Percentiles rank a stretch among this genome's conserved stretches.
Evolutionary conservation across 768 basidiomycete genomes (phyloP).

Genomic region (Naganishia onofrii): DNA sequence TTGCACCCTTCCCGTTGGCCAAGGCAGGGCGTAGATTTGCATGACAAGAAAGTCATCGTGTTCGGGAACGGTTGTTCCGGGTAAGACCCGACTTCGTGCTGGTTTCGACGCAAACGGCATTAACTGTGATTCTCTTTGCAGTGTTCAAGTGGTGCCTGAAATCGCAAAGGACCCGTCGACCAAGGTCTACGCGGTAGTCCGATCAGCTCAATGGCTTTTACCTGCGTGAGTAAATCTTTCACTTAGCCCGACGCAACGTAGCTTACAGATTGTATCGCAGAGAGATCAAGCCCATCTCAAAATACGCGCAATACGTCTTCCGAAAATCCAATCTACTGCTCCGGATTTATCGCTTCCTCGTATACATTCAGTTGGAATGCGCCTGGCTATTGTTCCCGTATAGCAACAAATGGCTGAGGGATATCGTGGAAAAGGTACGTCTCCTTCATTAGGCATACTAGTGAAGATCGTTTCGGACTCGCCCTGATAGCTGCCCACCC

Average conservation of each 20-base stretch:
- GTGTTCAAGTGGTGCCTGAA: slow-evolving; percentile 32
- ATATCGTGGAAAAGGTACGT: slow-evolving; percentile 30
- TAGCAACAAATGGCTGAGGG: slow-evolving; percentile 30
- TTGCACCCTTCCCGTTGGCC: slow-evolving; percentile 35
- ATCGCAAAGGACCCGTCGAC: slow-evolving; percentile 31
- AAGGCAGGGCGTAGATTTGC: slow-evolving; percentile 28
- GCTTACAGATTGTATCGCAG: slow-evolving; percentile 3
- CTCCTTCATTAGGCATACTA: neutral
- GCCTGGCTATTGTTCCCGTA: slow-evolving; percentile 26
- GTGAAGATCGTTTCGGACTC: neutral
- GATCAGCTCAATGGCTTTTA: slow-evolving; percentile 36
- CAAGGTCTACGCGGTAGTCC: slow-evolving; percentile 32
- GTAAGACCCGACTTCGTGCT: slow-evolving; percentile 1
- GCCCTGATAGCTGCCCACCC: neutral
- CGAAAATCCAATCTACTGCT: slow-evolving; percentile 16
- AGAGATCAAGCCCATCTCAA: slow-evolving; percentile 22
- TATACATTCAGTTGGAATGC: slow-evolving; percentile 25
- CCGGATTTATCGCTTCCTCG: slow-evolving; percentile 27
- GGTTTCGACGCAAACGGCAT: neutral
- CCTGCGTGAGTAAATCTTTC: slow-evolving; percentile 18
- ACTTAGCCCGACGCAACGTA: neutral
- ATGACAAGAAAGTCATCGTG: slow-evolving; percentile 33
- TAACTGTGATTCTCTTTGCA: neutral
- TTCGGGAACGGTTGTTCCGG: slow-evolving; percentile 39
- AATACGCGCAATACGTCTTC: slow-evolving; percentile 2